These are phyloP conservation scores for Lycium ferocissimum DNA, from an alignment of 257 asterid species.

Conservation along the genomic window DNA sequence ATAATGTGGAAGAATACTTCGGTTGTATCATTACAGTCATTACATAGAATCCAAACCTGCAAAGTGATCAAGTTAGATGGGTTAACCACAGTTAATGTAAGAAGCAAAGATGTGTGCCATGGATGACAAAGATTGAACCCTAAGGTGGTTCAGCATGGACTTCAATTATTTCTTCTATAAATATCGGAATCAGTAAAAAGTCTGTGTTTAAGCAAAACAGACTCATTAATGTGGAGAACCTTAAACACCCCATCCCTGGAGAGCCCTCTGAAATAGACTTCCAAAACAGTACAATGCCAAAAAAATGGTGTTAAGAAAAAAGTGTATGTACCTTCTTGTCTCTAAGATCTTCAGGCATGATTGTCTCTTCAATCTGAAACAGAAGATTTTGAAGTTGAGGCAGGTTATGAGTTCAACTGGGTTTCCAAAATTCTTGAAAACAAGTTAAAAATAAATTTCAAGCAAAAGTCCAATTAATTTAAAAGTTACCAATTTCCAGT, in stretches of 20 bases:
- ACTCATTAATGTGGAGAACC: neutral
- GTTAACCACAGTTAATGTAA: neutral
- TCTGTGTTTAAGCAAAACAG: neutral
- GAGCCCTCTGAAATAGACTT: neutral
- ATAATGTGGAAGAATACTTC: slow-evolving; percentile 92
- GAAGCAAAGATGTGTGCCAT: neutral
- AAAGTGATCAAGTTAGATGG: neutral
- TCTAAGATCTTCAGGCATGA: slow-evolving; percentile 87
- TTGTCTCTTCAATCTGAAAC: slow-evolving; percentile 75
- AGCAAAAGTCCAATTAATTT: neutral
- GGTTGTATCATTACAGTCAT: slow-evolving; percentile 93
- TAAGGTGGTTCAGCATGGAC: neutral
- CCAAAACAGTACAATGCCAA: neutral
- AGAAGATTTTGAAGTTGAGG: slow-evolving; percentile 6
- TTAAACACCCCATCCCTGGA: neutral
- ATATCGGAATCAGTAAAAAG: neutral
- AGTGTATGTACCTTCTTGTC: slow-evolving; percentile 68
- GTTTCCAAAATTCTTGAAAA: neutral
- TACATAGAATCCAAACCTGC: slow-evolving; percentile 96
- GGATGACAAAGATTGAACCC: neutral
- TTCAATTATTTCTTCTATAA: neutral
- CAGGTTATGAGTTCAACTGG: neutral
- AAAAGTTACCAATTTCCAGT: neutral
- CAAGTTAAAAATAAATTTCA: neutral
- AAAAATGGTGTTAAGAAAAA: neutral